Conservation (phyloP, 495 filamentous ascomycete genomes). For the Hypoxylon lenormandii region DNA sequence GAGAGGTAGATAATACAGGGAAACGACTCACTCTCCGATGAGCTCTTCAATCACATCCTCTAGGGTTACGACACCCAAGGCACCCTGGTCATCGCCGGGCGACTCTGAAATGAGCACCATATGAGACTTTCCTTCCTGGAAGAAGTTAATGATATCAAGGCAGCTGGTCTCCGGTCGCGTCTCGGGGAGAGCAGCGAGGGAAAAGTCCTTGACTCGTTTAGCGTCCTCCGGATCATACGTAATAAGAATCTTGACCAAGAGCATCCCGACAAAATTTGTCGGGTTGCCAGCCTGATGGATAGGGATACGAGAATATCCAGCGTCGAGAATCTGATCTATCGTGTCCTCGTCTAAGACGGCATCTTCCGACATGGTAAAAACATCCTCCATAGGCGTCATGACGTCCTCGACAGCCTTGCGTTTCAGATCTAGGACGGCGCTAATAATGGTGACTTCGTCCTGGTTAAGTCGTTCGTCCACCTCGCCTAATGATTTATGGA, state of each 20-base stretch:
- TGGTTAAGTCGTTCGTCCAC: conserved; percentile 90
- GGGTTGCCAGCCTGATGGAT: conserved; percentile 87
- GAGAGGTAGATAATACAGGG: neutral
- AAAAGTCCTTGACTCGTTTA: conserved; percentile 85
- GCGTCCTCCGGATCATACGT: conserved; percentile 97
- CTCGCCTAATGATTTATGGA: conserved; percentile 89
- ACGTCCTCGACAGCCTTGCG: conserved; percentile 93
- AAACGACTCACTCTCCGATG: conserved; percentile 85
- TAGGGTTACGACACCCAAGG: conserved; percentile 90
- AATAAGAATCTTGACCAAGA: conserved; percentile 96
- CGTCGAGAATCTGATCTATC: conserved; percentile 90
- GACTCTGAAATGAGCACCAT: conserved; percentile 96
- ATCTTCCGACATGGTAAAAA: conserved; percentile 93
- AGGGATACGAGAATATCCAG: conserved; percentile 94
- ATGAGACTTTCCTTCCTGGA: conserved; percentile 98
- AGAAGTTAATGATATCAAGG: conserved; percentile 98
- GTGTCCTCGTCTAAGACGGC: conserved; percentile 89
- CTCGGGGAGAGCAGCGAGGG: conserved; percentile 91
- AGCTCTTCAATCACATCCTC: conserved; percentile 99
- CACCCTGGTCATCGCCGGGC: conserved; percentile 88
- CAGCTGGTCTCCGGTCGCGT: conserved; percentile 95
- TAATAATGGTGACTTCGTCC: conserved; percentile 98
- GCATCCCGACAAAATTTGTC: conserved; percentile 93
- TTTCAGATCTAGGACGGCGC: conserved; percentile 93
- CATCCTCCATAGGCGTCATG: conserved; percentile 98